Evolutionary conservation across 2,329 filamentous ascomycete species (phyloP).

Genomic region (Aureobasidium sp.): DNA sequence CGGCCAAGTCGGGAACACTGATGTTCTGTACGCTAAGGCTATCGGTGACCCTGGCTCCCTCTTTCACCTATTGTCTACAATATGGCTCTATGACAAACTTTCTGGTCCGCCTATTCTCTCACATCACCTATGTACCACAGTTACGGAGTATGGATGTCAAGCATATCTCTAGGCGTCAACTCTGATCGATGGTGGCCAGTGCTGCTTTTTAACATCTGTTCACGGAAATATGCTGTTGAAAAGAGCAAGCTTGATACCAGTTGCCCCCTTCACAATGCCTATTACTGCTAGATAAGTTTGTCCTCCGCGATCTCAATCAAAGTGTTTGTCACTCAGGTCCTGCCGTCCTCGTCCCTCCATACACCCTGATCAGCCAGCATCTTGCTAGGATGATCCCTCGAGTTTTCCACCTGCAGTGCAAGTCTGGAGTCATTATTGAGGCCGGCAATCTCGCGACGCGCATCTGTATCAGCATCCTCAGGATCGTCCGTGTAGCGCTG

Average conservation of each 20-base stretch:
- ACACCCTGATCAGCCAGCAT: not conserved
- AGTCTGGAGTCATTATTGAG: conserved; percentile 28
- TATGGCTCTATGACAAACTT: no score
- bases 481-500: conserved; percentile 9
- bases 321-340: not conserved
- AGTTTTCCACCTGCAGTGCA: conserved; percentile 24
- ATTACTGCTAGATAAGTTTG: not conserved
- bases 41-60: not conserved
- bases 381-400: conserved; percentile 20
- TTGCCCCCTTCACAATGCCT: not conserved
- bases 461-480: not conserved
- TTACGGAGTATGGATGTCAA: no score
- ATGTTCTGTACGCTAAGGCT: not conserved
- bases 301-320: not conserved
- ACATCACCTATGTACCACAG: no score
- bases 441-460: conserved; percentile 9
- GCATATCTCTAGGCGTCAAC: no score
- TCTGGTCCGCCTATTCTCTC: no score
- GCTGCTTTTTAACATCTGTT: not conserved
- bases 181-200: no score
- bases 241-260: not conserved
- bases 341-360: not conserved
- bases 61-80: not conserved
- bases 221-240: not conserved
- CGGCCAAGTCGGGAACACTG: not conserved